phyloP scores from a whole-genome alignment of 139 green algal genomes.

The Coelastrella sp. region DNA sequence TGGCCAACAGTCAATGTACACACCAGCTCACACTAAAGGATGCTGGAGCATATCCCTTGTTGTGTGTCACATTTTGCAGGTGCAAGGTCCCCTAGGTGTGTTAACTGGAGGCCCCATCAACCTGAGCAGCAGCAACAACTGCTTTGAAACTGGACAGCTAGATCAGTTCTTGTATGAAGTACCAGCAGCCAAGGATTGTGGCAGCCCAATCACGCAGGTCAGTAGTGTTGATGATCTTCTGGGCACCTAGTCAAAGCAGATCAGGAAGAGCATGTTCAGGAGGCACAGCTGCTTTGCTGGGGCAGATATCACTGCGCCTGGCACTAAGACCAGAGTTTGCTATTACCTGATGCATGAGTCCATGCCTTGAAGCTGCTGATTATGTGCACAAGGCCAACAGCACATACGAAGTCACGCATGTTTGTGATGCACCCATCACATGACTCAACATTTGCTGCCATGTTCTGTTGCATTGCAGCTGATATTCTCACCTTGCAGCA shows the following conservation, averaged over 20 bases:
- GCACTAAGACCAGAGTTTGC: background rate
- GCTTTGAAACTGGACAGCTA: conserved; percentile 40
- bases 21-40: too few relatives aligned
- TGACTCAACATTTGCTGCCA: too few relatives aligned
- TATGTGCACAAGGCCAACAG: background rate
- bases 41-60: background rate
- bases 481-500: too few relatives aligned
- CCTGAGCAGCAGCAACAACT: conserved; percentile 32
- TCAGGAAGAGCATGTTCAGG: too few relatives aligned
- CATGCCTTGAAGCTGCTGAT: background rate
- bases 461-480: too few relatives aligned
- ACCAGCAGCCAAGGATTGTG: conserved; percentile 62
- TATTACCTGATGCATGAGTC: background rate
- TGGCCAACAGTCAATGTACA: too few relatives aligned
- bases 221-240: too few relatives aligned
- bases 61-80: background rate
- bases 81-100: background rate
- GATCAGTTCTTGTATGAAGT: conserved; percentile 63
- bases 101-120: background rate
- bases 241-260: too few relatives aligned
- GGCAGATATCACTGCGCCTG: background rate
- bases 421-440: too few relatives aligned
- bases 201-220: conserved; percentile 59
- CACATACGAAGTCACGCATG: too few relatives aligned
- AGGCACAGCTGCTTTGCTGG: background rate